These are phyloP conservation scores for Naganishia onofrii DNA, from an alignment of 768 basidiomycete genomes.

Conservation along the genomic window DNA sequence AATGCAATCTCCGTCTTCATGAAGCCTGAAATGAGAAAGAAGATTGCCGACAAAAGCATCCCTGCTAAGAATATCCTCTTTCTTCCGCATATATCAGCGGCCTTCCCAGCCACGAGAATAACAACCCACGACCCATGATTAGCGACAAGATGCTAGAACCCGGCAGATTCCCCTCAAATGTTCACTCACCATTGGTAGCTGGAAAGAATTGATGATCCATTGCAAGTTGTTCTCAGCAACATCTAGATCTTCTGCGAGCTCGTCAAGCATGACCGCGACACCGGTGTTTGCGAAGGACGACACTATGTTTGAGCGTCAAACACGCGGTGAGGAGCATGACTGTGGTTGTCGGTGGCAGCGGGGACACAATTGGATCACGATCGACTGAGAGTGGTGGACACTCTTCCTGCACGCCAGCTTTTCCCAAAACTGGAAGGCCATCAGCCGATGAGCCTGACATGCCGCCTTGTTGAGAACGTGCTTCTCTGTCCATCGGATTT, in stretches of 20 bases:
- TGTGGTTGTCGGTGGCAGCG: neutral
- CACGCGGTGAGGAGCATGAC: constrained; percentile 7
- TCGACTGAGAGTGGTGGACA: too few relatives aligned
- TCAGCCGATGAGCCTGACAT: too few relatives aligned
- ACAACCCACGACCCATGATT: neutral
- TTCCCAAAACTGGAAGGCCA: too few relatives aligned
- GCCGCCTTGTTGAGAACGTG: too few relatives aligned
- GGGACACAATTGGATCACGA: too few relatives aligned
- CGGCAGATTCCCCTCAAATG: neutral
- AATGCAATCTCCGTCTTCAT: constrained; percentile 33
- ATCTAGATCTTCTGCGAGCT: neutral
- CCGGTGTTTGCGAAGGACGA: neutral
- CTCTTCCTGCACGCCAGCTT: too few relatives aligned
- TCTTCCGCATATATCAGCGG: constrained; percentile 60
- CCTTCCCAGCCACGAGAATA: constrained; percentile 40
- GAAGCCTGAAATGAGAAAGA: constrained; percentile 56
- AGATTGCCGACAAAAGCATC: constrained; percentile 58
- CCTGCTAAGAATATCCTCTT: constrained; percentile 68
- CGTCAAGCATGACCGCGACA: constrained; percentile 12
- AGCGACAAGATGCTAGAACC: neutral
- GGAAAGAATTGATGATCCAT: constrained; percentile 11
- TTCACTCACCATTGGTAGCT: constrained; percentile 4
- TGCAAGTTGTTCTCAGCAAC: constrained; percentile 9
- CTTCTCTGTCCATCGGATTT: too few relatives aligned
- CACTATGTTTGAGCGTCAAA: neutral